Base-by-base conservation (phyloP, 2,329 filamentous ascomycete species). In the Aspergillus floridensis region DNA sequence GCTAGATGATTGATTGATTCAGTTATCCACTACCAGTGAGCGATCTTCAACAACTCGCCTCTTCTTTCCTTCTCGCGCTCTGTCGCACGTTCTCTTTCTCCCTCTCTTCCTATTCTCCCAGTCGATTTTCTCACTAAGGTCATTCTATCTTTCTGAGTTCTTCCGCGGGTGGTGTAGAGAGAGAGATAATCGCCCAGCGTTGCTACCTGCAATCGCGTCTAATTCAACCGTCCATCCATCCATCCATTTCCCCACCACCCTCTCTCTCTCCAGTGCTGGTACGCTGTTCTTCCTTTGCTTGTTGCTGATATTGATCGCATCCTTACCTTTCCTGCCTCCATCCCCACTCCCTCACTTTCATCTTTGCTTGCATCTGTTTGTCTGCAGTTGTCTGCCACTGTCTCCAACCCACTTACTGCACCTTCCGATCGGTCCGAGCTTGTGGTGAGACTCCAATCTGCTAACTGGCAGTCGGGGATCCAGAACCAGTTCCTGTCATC, bases 21-120 rank as follows among this genome's bases (percentile, higher is more conserved):
- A 16, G n/a, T 44, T 44, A 44, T 44, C 51, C 51, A 53, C 51
- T 26, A 35, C 51, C 32, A 53, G 65, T 68, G 65, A 67, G 64
- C 61, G 67, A 68, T 70, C 57, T 56, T 58, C 67, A 62, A 64
- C 67, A 60, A 64, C 63, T 65, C 59, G 64, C 58, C 44, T 63
- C 52, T 44, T 38, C 49, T 51, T 59, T 46, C 59, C 57, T 51
- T 59, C 58, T 60, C 58, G 46, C 46, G 56, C 24, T 56, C 44
- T 59, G 58, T 32, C 49, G 49, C 32, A 58, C 58, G 58, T 56
- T 50, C 56, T 32, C 53, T 44, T 35, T 50, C 53, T 53, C 56
- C 47, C 52, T 62, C 51, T 59, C 56, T 49, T 29, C 26, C 26
- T 29, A 29, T 58, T 59, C 48, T 59, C 52, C 26, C 57, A 52